Base-by-base conservation (phyloP, 306 rosid genomes). In the Carpinus fangiana region DNA sequence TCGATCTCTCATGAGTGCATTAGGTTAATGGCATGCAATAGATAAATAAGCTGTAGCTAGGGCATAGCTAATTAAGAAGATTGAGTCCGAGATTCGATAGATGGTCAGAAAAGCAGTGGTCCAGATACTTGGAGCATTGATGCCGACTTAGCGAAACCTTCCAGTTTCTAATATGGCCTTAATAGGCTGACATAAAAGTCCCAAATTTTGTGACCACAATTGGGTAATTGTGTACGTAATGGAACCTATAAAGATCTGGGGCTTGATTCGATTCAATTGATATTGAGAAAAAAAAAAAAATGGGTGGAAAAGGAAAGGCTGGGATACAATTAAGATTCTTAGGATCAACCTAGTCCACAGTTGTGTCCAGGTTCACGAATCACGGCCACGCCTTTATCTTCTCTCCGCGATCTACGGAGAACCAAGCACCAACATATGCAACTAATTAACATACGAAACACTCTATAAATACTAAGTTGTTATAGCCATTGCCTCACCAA, bases 351-450 rank as follows among this genome's bases (percentile, higher is more conserved):
- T 66, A 34, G 54, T 48, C 82, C 79, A 79, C 72, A 72, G 57
- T 74, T 72, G 70, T 83, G 89, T 86, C 89, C 23, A 84, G 85
- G 76, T 88, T 88, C 91, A 88, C 26, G 26, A 23, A 23, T 23
- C 26, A 23, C 60, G 48, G 23, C 1, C 61, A 4, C 56, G 41
- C 4, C 41, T 75, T 70, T 20, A 8, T 11, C 46, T 51, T 62
- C 41, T 3, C 12, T 41, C 11, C 12, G 26, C 28, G 16, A 23
- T 38, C 34, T 65, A 48, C 36, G 16, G 47, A 65, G 12, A 66
- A 8, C 46, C 72, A 7, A 66, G 13, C 46, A 66, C 45, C 12
- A 11, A 65, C 8, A 48, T 48, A 11, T 48, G 52, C 18, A 11
- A 48, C 12, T 8, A 47, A 2, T 8, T 7, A 7, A 65, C 11